Evolutionary conservation across 2,329 filamentous ascomycete species (phyloP).

Genomic region (Dryadomyces quercivorus): DNA sequence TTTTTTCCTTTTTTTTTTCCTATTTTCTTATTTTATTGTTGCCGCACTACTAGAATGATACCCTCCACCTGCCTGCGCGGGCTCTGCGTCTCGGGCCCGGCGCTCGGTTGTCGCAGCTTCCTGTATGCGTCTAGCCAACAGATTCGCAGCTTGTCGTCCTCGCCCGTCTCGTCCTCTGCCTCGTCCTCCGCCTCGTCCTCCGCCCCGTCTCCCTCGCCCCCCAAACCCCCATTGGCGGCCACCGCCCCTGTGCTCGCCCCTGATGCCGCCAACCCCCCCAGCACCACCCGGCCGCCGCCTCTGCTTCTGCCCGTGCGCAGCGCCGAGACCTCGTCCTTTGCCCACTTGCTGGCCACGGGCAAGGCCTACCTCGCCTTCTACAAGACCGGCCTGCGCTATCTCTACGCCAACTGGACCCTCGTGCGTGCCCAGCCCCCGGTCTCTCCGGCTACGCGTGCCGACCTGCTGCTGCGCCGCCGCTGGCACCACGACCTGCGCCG

Average conservation of each 20-base stretch:
- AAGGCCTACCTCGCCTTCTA: slow-evolving; percentile 77
- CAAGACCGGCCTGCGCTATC: slow-evolving; percentile 67
- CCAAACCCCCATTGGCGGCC: too few species aligned
- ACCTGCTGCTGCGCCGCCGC: slow-evolving; percentile 59
- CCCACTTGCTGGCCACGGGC: slow-evolving; percentile 50
- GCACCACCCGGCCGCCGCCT: slow-evolving; percentile 58
- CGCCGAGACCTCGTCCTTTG: slow-evolving; percentile 28
- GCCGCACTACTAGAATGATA: too few species aligned
- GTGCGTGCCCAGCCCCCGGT: slow-evolving; percentile 15
- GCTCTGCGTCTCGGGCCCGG: too few species aligned
- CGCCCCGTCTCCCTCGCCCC: neutral
- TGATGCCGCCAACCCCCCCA: slow-evolving; percentile 49
- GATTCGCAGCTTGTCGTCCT: too few species aligned
- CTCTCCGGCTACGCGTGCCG: slow-evolving; percentile 39
- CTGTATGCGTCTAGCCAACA: too few species aligned
- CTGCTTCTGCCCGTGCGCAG: slow-evolving; percentile 49
- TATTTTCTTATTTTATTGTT: too few species aligned
- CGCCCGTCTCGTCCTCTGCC: neutral
- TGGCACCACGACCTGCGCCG: slow-evolving; percentile 62
- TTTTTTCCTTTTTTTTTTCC: too few species aligned
- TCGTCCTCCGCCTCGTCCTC: neutral
- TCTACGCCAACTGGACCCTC: slow-evolving; percentile 46
- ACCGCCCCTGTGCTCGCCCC: neutral
- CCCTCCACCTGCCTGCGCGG: too few species aligned
- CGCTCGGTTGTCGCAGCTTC: too few species aligned